phyloP scores from a whole-genome alignment of 805 yeast species.

The Hanseniaspora occidentalis region DNA sequence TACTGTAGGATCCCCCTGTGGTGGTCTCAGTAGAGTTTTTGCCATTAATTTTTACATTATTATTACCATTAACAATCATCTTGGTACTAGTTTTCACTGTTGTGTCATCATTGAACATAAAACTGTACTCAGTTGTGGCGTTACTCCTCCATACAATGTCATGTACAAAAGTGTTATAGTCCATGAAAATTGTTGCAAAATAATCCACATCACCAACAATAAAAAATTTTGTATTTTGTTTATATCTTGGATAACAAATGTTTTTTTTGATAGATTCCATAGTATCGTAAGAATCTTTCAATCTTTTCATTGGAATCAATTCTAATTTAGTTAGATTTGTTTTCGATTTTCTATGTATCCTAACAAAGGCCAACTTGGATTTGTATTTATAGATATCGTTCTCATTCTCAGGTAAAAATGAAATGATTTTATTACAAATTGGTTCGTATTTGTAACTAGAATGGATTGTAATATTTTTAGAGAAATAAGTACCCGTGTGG shows the following conservation, averaged over 20 bases:
- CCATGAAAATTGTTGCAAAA: background rate
- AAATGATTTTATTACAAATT: background rate
- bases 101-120: too few species aligned
- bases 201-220: background rate
- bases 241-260: constrained; percentile 6
- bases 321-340: background rate
- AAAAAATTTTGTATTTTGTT: constrained; percentile 4
- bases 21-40: too few species aligned
- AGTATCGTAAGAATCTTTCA: background rate
- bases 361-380: constrained; percentile 1
- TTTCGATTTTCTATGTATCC: background rate
- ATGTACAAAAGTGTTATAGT: background rate
- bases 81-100: too few species aligned
- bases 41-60: too few species aligned
- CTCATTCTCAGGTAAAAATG: background rate
- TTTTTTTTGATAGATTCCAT: constrained; percentile 6
- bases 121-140: too few species aligned
- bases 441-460: background rate
- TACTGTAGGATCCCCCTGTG: too few species aligned
- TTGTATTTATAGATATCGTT: background rate
- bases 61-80: too few species aligned
- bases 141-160: background rate
- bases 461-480: background rate
- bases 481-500: too few species aligned
- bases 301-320: background rate